phyloP scores from a whole-genome alignment of 768 basidiomycete genomes.

The Amanita inopinata region DNA sequence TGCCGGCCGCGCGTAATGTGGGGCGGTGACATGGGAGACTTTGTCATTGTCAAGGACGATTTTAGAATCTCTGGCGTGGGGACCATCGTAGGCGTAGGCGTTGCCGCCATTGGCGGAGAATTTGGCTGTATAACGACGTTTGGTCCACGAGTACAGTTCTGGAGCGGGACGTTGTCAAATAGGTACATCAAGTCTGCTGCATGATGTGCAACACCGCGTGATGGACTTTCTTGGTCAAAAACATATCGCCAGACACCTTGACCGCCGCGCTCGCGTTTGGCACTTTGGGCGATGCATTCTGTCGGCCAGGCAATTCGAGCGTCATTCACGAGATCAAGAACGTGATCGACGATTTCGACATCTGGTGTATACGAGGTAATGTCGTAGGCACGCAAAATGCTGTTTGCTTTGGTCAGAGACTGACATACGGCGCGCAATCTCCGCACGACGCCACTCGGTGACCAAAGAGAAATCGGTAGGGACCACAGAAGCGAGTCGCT shows the following conservation, averaged over 20 bases:
- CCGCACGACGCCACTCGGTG: constrained; percentile 47
- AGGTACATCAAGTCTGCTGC: constrained; percentile 68
- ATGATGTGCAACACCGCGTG: constrained; percentile 56
- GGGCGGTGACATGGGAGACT: neutral
- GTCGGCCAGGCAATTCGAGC: constrained; percentile 71
- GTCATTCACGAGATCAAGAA: constrained; percentile 70
- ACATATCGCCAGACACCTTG: constrained; percentile 70
- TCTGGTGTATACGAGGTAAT: constrained; percentile 50
- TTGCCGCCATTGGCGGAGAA: constrained; percentile 22
- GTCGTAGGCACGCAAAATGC: constrained; percentile 61
- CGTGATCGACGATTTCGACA: constrained; percentile 56
- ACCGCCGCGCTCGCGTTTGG: constrained; percentile 40
- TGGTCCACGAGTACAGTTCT: constrained; percentile 17
- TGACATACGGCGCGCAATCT: constrained; percentile 70
- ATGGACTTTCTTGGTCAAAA: constrained; percentile 74
- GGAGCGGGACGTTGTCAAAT: constrained; percentile 65
- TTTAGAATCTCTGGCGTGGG: neutral
- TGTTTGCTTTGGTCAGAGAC: constrained; percentile 50
- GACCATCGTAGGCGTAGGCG: constrained; percentile 10
- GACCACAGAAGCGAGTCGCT: constrained; percentile 61
- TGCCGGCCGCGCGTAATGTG: neutral
- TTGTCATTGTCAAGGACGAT: no score
- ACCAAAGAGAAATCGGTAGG: constrained; percentile 51
- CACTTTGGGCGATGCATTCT: constrained; percentile 47
- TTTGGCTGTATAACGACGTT: constrained; percentile 14